Percentiles rank a stretch among this genome's conserved stretches.
These are phyloP conservation scores for Darksidea phi DNA, from an alignment of 495 filamentous ascomycete genomes.

Conservation along the genomic window DNA sequence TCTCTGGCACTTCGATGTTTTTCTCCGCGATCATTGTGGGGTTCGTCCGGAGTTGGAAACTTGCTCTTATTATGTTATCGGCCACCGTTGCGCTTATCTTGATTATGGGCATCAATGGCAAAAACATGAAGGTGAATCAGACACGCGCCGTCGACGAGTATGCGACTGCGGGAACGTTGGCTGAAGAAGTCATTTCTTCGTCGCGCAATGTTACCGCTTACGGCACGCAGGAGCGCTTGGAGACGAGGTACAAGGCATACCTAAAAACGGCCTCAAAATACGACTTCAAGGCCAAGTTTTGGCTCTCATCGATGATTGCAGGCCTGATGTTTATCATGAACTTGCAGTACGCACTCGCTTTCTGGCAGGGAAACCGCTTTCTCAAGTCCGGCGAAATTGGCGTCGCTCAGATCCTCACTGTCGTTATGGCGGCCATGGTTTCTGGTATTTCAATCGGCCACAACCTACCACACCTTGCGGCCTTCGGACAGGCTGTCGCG, in stretches of 20 bases:
- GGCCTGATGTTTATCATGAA: constrained; percentile 81
- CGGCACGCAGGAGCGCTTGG: constrained; percentile 84
- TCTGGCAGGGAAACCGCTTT: constrained; percentile 90
- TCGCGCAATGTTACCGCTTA: constrained; percentile 93
- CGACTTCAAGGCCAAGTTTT: constrained; percentile 71
- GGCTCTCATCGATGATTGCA: constrained; percentile 73
- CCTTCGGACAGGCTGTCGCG: constrained; percentile 77
- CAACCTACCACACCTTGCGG: constrained; percentile 78
- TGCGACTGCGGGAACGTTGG: constrained; percentile 80
- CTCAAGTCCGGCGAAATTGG: constrained; percentile 64
- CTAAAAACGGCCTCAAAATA: constrained; percentile 69
- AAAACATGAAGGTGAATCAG: constrained; percentile 75
- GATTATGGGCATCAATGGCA: constrained; percentile 69
- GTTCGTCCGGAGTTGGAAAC: constrained; percentile 42
- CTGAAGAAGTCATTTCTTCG: constrained; percentile 92
- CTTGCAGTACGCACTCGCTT: constrained; percentile 79
- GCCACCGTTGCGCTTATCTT: constrained; percentile 71
- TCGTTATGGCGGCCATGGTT: constrained; percentile 85
- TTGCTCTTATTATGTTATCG: constrained; percentile 74
- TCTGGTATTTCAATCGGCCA: constrained; percentile 90
- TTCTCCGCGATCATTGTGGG: constrained; percentile 41
- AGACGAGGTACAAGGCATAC: constrained; percentile 76
- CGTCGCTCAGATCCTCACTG: constrained; percentile 63
- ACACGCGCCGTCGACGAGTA: constrained; percentile 74
- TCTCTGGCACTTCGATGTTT: constrained; percentile 39